A percentile compares a stretch with the other conserved stretches of the same genome.
These are phyloP conservation scores for Solanum bulbocastanum DNA, from an alignment of 257 asterid species.

Conservation along the genomic window DNA sequence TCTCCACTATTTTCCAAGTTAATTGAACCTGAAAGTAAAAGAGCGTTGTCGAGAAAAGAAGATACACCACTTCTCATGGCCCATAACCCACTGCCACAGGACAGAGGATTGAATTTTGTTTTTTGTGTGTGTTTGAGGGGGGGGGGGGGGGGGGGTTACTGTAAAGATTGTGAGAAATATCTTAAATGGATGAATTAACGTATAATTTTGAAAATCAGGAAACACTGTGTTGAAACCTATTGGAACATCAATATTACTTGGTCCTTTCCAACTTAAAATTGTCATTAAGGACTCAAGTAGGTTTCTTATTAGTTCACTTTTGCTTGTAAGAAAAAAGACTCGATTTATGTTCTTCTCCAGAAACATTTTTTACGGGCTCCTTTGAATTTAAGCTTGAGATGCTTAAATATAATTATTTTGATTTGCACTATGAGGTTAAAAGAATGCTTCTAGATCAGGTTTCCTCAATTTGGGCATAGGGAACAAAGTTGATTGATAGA, in stretches of 20 bases:
- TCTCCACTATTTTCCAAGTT: constrained; percentile 57
- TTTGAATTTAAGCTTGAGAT: neutral
- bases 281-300: neutral
- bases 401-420: neutral
- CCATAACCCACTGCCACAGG: neutral
- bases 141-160: neutral
- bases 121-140: neutral
- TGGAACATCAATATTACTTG: neutral
- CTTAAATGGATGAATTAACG: neutral
- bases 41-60: neutral
- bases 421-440: neutral
- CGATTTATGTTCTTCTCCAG: neutral
- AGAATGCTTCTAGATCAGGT: neutral
- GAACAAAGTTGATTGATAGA: neutral
- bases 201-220: neutral
- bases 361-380: neutral
- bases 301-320: neutral
- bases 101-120: neutral
- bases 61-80: neutral
- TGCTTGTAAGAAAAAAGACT: neutral
- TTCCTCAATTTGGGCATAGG: neutral
- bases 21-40: constrained; percentile 54
- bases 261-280: neutral
- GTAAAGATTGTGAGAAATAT: neutral
- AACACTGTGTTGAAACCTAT: neutral